A percentile compares a stretch with the other conserved stretches of the same genome.
Conservation (phyloP, 2,329 filamentous ascomycete species). For the Dactylellina cionopaga region DNA sequence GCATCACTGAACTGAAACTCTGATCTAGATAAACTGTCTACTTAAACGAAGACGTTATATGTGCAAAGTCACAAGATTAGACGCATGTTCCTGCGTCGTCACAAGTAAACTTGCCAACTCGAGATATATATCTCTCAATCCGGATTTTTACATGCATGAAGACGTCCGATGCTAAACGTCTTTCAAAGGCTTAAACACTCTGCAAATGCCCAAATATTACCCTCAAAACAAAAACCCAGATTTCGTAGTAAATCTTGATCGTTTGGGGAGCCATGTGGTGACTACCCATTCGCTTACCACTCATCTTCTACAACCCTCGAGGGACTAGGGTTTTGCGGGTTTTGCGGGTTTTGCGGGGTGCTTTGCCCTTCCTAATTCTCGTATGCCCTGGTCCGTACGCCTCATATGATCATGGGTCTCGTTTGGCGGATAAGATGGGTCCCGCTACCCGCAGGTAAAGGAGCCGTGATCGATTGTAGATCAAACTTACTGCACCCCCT, state of each 20-base stretch:
- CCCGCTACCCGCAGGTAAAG: conserved; percentile 6
- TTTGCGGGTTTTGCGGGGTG: conserved; percentile 4
- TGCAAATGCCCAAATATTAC: background rate
- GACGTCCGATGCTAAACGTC: conserved; percentile 11
- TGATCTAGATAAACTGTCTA: background rate
- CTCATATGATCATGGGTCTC: conserved; percentile 38
- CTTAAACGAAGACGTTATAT: conserved; percentile 11
- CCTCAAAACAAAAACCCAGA: background rate
- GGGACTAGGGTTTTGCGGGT: conserved; percentile 11
- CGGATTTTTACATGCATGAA: background rate
- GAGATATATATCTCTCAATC: conserved; percentile 19
- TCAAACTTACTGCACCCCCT: no score
- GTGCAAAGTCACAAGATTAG: conserved; percentile 39
- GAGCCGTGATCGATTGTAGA: background rate
- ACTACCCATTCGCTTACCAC: conserved; percentile 43
- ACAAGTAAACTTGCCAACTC: background rate
- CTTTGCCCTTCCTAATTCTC: conserved; percentile 6
- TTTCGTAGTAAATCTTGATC: conserved; percentile 16
- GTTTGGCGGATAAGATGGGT: conserved; percentile 19
- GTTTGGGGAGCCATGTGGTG: conserved; percentile 46
- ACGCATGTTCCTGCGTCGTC: conserved; percentile 49
- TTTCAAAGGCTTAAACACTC: background rate
- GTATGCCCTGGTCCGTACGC: conserved; percentile 12
- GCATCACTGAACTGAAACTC: background rate
- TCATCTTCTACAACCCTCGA: conserved; percentile 10